Base-by-base conservation (phyloP, 768 basidiomycete genomes). In the Termitomyces heimii region DNA sequence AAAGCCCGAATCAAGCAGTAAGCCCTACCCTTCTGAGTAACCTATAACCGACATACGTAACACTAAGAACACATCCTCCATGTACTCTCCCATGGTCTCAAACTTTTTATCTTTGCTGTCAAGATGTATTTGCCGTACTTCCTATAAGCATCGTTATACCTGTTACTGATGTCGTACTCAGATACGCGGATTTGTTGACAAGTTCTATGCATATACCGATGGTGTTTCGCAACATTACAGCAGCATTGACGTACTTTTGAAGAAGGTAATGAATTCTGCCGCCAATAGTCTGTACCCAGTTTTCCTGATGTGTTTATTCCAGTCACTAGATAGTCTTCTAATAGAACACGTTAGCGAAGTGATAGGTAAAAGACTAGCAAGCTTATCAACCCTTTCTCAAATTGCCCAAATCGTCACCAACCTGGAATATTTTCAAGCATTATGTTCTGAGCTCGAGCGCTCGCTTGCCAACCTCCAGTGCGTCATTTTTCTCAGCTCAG, bases 161-260 rank as follows among this genome's bases (percentile, higher is more conserved):
- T 54, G 16, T 46, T 18, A 28, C 44, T 59, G 52, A 60, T 39
- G 8, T 18, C 34, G 24, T 20, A 29, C 20, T 31, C 20, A 65
- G 63, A 65, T 66, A 55, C 59, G 62, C 13, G 63, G 59, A 28
- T 98, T 96, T 66, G 89, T 97, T 39, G 89, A 94, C 63, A 93
- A 92, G 64, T 98, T 97, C 74, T 96, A 98, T 68, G 87, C 92
- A 24, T 99, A 98, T 70, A 85, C 95, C 0, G 97, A 99, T 63
- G 96, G 96, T 9, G 90, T 97, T 5, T 86, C 89, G 2, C 92
- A 95, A 66, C 89, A 93, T 57, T 90, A 94, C 69, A 82, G 88
- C 43, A 89, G 95, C 66, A 91, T 95, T 32, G 95, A 98, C 64
- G 93, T 94, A 54, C 77, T 98, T 9, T 71, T 99, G 51, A 88